Conservation (phyloP, 768 basidiomycete species). For the Leccinum variicolor region DNA sequence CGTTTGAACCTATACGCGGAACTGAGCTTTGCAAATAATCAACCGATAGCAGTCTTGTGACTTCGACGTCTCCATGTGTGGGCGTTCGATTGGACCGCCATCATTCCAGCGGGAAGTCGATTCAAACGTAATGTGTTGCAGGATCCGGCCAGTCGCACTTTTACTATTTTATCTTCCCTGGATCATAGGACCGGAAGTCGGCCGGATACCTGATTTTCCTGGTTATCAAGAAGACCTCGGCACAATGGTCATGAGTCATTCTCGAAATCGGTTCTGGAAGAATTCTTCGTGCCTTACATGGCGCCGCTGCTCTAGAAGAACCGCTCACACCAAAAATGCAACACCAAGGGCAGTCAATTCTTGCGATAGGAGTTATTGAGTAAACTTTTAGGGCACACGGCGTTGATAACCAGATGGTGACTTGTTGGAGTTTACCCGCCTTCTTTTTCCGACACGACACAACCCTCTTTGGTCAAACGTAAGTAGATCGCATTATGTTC, state of each 20-base stretch:
- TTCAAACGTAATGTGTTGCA: neutral
- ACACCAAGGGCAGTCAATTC: slow-evolving; percentile 8
- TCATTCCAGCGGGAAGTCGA: neutral
- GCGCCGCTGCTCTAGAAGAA: neutral
- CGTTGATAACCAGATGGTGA: neutral
- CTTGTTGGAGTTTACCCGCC: neutral
- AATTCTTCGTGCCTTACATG: neutral
- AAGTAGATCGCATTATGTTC: slow-evolving; percentile 2
- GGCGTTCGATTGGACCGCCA: neutral
- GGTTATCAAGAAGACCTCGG: neutral
- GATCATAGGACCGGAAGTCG: neutral
- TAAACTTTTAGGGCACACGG: slow-evolving; percentile 11
- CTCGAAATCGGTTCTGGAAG: neutral
- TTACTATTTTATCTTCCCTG: neutral
- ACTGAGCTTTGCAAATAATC: neutral
- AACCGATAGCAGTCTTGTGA: neutral
- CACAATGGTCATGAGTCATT: neutral
- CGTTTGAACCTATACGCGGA: neutral
- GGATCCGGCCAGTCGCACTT: neutral
- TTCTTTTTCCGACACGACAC: slow-evolving; percentile 1
- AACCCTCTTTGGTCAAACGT: slow-evolving; percentile 6
- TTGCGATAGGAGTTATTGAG: slow-evolving; percentile 8
- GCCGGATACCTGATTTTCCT: neutral
- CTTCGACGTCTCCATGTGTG: neutral
- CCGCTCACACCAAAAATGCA: neutral